These are phyloP conservation scores for Aureobasidium sp. DNA, from an alignment of 2,329 filamentous ascomycete species.

Conservation along the genomic window DNA sequence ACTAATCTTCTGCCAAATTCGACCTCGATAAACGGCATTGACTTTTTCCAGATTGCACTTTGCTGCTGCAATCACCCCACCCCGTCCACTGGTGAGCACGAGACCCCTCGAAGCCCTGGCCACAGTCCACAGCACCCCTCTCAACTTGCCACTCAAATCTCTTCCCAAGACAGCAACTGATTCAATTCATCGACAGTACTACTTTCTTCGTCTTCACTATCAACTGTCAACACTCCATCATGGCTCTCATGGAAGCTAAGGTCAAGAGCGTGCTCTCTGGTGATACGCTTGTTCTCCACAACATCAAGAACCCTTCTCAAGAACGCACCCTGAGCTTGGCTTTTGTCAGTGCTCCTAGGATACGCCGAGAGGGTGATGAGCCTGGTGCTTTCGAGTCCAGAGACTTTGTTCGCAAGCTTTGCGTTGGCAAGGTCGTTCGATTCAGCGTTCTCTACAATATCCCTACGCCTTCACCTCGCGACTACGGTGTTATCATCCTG, in stretches of 20 bases:
- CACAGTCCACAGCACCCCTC: not conserved
- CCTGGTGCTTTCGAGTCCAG: slow-evolving; percentile 89
- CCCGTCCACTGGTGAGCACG: slow-evolving; percentile 6
- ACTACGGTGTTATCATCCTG: slow-evolving; percentile 77
- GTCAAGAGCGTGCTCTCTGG: slow-evolving; percentile 94
- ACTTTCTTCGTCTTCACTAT: not conserved
- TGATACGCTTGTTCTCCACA: slow-evolving; percentile 80
- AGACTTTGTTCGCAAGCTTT: slow-evolving; percentile 77
- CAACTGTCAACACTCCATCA: slow-evolving; percentile 15
- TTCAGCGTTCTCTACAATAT: slow-evolving; percentile 84
- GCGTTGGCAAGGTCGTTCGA: slow-evolving; percentile 79
- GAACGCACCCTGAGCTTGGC: slow-evolving; percentile 87
- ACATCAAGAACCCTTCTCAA: slow-evolving; percentile 69
- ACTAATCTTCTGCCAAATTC: not conserved
- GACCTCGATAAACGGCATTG: not conserved
- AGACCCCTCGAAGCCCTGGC: slow-evolving; percentile 7
- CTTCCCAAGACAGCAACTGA: slow-evolving; percentile 1
- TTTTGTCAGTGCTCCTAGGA: slow-evolving; percentile 80
- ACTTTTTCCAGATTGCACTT: not conserved
- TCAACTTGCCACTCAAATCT: not conserved
- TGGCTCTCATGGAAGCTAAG: slow-evolving; percentile 54
- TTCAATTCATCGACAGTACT: not conserved
- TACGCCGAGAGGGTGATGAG: slow-evolving; percentile 81
- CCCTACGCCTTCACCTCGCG: slow-evolving; percentile 63
- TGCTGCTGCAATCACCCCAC: not conserved